Evolutionary conservation across 148 eudicot species (phyloP), one percentile per base, ranked within the genome.

Genomic region (Cornus controversa): DNA sequence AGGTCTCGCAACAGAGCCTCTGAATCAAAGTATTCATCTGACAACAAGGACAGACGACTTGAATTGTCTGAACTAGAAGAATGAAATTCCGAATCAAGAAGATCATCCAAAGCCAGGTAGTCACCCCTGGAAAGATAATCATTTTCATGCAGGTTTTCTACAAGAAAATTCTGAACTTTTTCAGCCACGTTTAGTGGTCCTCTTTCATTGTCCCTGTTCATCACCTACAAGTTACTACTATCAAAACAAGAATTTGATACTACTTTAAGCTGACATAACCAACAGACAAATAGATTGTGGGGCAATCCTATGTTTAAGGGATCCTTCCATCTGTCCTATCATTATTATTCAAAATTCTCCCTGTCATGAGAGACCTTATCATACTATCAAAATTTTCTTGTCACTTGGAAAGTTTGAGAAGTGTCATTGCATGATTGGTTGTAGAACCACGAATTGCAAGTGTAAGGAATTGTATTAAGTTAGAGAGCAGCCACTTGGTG

Each of bases 61-160:
- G 91, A 78, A 65, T 81, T 83, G 70, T 72, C 88, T 4, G 90
- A 87, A 71, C 84, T 89, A 42, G 87, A 86, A 64, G 87, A 74
- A 29, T 64, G 82, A 31, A 90, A 87, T 47, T 34, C 77, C 53
- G 82, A 81, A 72, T 79, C 83, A 42, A 31, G 78, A 68, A 91
- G 87, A 82, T 91, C 94, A 75, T 78, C 69, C 76, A 91, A 75
- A 81, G 84, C 92, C 88, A 91, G 77, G 84, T 37, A 91, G 80
- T 89, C 94, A 34, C 85, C 92, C 29, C 66, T 65, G 8, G 54
- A 50, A 58, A 87, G 8, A 75, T 69, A 83, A 53, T 88, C 81
- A 34, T 31, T 24, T 14, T 69, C 74, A 57, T 31, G 57, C 57
- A 71, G 47, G 72, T 70, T 26, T 42, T 50, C 75, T 0, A 28